Evolutionary conservation across 306 rosid species (phyloP).

Genomic region (Psophocarpus tetragonolobus): DNA sequence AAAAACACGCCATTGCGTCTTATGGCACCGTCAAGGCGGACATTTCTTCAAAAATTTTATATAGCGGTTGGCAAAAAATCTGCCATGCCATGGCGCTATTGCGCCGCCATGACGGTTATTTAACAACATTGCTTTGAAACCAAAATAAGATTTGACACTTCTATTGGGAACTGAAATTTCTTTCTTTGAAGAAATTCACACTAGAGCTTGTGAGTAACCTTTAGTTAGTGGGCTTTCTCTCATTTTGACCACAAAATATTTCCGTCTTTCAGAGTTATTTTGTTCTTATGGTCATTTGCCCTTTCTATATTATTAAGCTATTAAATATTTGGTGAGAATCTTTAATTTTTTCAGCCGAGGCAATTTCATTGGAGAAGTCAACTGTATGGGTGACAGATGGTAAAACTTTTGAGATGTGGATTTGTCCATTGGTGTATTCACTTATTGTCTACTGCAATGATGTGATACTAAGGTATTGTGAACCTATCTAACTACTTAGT

Average conservation of each 20-base stretch:
- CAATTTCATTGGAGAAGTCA: slow-evolving; percentile 63
- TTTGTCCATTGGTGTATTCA: slow-evolving; percentile 76
- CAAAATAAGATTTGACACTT: background rate
- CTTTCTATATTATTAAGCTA: background rate
- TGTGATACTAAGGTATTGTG: slow-evolving; percentile 70
- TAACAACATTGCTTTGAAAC: background rate
- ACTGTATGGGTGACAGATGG: slow-evolving; percentile 66
- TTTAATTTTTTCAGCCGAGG: slow-evolving; percentile 57
- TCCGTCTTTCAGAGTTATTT: background rate
- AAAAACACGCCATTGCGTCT: too few species aligned
- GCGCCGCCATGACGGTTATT: too few species aligned
- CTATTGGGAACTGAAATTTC: background rate
- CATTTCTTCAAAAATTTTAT: too few species aligned
- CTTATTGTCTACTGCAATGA: slow-evolving; percentile 73
- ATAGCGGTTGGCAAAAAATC: too few species aligned
- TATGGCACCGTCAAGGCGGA: too few species aligned
- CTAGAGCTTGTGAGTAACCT: background rate
- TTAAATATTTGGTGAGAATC: slow-evolving; percentile 9
- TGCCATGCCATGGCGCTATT: too few species aligned
- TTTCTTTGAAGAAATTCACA: background rate
- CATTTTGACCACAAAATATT: background rate
- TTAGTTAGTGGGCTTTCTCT: background rate
- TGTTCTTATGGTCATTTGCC: slow-evolving; percentile 10
- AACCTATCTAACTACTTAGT: background rate
- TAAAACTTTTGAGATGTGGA: slow-evolving; percentile 83